Evolutionary conservation across 805 yeast species (phyloP), one percentile per base, ranked within the genome.

Genomic region (Candida schatavii): DNA sequence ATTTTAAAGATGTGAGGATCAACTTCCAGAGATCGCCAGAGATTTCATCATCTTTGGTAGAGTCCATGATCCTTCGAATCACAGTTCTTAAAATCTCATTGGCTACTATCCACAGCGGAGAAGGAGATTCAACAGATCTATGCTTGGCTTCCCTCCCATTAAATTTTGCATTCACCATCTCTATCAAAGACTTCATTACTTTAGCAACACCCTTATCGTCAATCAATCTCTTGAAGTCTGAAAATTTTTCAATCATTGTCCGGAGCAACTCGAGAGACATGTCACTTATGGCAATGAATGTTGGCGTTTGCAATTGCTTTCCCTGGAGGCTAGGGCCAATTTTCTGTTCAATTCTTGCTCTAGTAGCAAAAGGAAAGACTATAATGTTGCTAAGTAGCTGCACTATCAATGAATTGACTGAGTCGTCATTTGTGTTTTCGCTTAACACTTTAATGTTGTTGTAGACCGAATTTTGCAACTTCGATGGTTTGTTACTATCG

Each of bases 211-310:
- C 66, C 15, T 66, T 68, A 44, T 80, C 80, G 10, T 64, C 54
- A 2, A 82, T 40, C 20, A 76, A 61, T 0, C 61, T 51, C 2
- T 52, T 49, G 17, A 70, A 57, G 35, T 70, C 69, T 0, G 37
- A 44, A 2, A 58, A 40, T 18, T 45, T 37, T 1, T 50, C 46
- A n/a, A 84, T 40, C 30, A 70, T 70, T 1, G 47, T 45, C 2
- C 52, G 46, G n/a, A 84, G 50, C 13, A 74, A 45, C 5, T 59
- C 57, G 36, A 78, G 61, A 0, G 84, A 69, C 14, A 55, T 51
- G 40, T 71, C 72, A 49, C 89, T 75, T 1, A 80, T 62, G 0
- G 86, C 81, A 23, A 78, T 70, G 51, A 85, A 85, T 0, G 85
- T 72, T 2, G 90, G 87, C 23, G 83, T 72, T 39, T 77, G 73